Conservation (phyloP, 805 yeast genomes). For the Clavispora phyllophila region DNA sequence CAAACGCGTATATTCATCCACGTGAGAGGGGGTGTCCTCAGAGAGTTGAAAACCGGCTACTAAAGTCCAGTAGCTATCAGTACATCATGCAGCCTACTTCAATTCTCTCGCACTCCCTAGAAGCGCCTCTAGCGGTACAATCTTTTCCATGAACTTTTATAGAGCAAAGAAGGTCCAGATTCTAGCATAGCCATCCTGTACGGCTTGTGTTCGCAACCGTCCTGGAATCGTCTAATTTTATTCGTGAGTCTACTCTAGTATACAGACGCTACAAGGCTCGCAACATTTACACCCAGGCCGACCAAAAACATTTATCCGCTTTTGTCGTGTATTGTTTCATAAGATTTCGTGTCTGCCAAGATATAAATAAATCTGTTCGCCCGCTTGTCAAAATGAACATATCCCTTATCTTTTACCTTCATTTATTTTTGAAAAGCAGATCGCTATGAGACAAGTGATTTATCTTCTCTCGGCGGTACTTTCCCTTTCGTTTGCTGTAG, state of each 20-base stretch:
- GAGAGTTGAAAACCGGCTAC: too few species aligned
- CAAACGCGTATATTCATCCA: too few species aligned
- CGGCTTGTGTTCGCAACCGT: not conserved
- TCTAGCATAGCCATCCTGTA: not conserved
- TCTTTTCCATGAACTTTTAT: too few species aligned
- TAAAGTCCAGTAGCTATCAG: too few species aligned
- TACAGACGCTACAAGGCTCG: not conserved
- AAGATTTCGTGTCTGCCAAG: not conserved
- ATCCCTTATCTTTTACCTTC: not conserved
- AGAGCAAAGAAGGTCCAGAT: not conserved
- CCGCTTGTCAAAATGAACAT: not conserved
- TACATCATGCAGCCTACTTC: too few species aligned
- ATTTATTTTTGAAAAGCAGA: not conserved
- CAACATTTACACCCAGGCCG: slow-evolving; percentile 1
- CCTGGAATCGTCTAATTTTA: not conserved
- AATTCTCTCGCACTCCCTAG: too few species aligned
- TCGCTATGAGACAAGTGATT: slow-evolving; percentile 8
- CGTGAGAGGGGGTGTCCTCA: too few species aligned
- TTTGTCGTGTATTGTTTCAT: not conserved
- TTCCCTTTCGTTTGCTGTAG: slow-evolving; percentile 9
- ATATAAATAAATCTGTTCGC: not conserved
- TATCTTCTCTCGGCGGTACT: slow-evolving; percentile 8
- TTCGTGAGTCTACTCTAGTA: not conserved
- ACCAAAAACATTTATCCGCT: not conserved
- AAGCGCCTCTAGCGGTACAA: too few species aligned